Evolutionary conservation across 345 rosid genomes (phyloP), one percentile per base, ranked within the genome.

Genomic region (Pseudoturritis turrita): DNA sequence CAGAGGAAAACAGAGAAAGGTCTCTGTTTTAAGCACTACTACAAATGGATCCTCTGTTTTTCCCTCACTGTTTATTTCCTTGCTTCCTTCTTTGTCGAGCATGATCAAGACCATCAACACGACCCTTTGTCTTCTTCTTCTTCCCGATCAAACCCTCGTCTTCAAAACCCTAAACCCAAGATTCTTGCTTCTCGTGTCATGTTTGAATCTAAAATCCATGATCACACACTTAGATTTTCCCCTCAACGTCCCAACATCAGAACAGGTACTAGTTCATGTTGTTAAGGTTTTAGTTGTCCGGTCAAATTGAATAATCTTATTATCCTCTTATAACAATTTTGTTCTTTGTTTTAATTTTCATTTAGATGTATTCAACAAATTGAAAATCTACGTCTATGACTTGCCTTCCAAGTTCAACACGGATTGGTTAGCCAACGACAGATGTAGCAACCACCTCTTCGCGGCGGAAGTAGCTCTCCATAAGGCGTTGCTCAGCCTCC

Each of bases 391-490:
- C 73, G 68, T 91, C 22, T 95, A 95, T 55, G 96, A 88, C 33
- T 69, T 95, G 46, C 99, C 97, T 9, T 73, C 92, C 1, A 84
- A 82, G 74, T 95, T 77, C 81, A 95, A 91, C 81, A 74, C 57
- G 39, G 87, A 87, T 13, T 95, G 99, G 99, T 81, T 95, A 45
- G 70, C 83, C 10, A 87, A 95, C 79, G 84, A 87, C 15, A 78
- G 99, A 18, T 95, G 99, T 76, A 82, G 84, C 80, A 87, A 47
- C 75, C 99, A 91, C 50, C 78, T 95, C 77, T 95, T 95, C 36
- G 99, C 99, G 10, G 81, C 99, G 2, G 99, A 95, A 82, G 99
- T 95, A 9, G 97, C 98, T 9, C 82, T 95, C 12, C 99, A 95
- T 72, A 82, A 63, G 51, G 96, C 98, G 3, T 68, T 83, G 31